Evolutionary conservation across 495 filamentous ascomycete genomes (phyloP), one percentile per base, ranked within the genome.

Genomic region (Aspergillus baeticus): DNA sequence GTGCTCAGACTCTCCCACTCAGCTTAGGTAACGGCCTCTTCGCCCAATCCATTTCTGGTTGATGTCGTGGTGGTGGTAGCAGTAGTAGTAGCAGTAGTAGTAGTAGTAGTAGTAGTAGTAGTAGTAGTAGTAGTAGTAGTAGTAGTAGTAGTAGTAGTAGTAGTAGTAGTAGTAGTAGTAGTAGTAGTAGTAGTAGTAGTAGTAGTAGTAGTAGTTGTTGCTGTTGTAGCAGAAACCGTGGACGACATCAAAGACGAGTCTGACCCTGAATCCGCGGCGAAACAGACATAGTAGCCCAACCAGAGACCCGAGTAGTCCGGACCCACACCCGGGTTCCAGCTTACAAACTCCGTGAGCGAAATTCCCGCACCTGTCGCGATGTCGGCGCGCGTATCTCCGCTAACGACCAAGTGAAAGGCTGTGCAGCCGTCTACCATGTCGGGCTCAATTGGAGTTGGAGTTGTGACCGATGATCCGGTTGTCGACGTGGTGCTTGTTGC

Each of bases 1-100:
- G 89, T 22, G 68, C 75, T 33, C 59, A 60, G 22, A 50, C 65
- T n/a, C 60, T 76, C 1, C 72, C 73, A 0, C 51, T 67, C 11
- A 64, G 74, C 61, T 21, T 75, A n/a, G 58, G 60, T 6, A 60
- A 63, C 8, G 69, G 71, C 22, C 47, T 74, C 17, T 52, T 58
- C 0, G 65, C 69, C 10, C n/a, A n/a, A n/a, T n/a, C n/a, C n/a
- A n/a, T n/a, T n/a, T n/a, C n/a, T n/a, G n/a, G n/a, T n/a, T n/a
- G n/a, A n/a, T n/a, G n/a, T n/a, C n/a, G 42, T 45, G 10, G 45
- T 48, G 10, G 45, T 48, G 31, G n/a, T n/a, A n/a, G n/a, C n/a
- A n/a, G n/a, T n/a, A n/a, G n/a, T n/a, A n/a, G n/a, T n/a, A n/a
- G n/a, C n/a, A n/a, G n/a, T n/a, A n/a, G n/a, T n/a, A n/a, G n/a